Evolutionary conservation across 148 eudicot species (phyloP), one percentile per base, ranked within the genome.

Genomic region (Camellia granthamiana): DNA sequence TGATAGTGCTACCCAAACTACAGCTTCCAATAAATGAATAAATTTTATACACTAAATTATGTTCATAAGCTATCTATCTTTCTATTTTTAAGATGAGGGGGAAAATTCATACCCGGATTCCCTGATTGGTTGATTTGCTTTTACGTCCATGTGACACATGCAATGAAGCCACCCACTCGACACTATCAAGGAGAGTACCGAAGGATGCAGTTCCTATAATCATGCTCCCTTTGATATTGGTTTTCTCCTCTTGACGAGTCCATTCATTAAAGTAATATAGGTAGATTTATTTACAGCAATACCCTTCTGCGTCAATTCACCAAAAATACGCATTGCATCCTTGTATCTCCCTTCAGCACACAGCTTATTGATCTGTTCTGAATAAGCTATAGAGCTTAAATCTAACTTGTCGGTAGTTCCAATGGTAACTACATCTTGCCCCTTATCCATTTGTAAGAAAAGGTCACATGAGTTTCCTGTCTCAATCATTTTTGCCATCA

Each of bases 241-340:
- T 75, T 86, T 90, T 80, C 87, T 84, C 72, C 84, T 82, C 85
- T 83, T 88, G 21, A 93, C 84, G 6, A 91, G 94, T 63, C 92
- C 93, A 83, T 84, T 84, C 82, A 93, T 93, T 77, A 93, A 77
- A 66, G 83, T 78, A 66, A 91, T 88, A 79, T 91, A 88, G 9
- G 89, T 69, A 5, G 87, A 81, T 76, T 90, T 93, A 84, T 76
- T 82, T 12, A 91, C 67, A 74, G 81, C 18, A 41, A 89, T 69
- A 74, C 91, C 93, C 82, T 86, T 85, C 66, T 78, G 58, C 7
- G 77, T 84, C 83, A 89, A 81, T 82, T 89, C 92, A 56, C 76
- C 76, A 80, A 89, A 88, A 10, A 81, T 64, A 42, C 41, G 83
- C 98, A 89, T 94, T 14, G 98, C 96, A 77, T 92, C 96, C 85